Conservation (phyloP, 2,329 filamentous ascomycete species). For the Teratosphaeria epicoccoides region DNA sequence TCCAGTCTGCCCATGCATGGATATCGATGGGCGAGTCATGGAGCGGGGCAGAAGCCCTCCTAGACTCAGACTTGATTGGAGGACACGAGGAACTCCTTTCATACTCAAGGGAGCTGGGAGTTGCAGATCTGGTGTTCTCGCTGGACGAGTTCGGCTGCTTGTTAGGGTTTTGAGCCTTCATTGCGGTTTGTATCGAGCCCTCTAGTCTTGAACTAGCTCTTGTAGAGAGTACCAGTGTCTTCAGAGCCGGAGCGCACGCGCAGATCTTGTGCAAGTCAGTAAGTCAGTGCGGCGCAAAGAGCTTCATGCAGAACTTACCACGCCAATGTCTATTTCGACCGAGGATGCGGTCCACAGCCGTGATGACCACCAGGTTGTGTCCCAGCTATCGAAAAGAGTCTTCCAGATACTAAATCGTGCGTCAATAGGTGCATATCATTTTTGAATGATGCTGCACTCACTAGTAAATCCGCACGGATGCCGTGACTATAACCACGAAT, state of each 20-base stretch:
- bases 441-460: no score
- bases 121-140: neutral
- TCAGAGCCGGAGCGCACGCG: conserved; percentile 3
- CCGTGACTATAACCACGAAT: conserved; percentile 33
- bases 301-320: neutral
- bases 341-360: conserved; percentile 38
- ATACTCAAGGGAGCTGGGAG: neutral
- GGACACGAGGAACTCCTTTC: neutral
- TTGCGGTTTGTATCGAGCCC: neutral
- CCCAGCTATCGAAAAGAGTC: conserved; percentile 31
- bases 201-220: neutral
- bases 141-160: neutral
- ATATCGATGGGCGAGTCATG: neutral
- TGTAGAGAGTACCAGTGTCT: neutral
- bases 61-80: neutral
- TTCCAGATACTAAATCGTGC: neutral
- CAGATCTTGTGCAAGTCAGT: neutral
- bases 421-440: neutral
- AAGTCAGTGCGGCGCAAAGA: neutral
- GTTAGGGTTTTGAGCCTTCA: neutral
- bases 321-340: conserved; percentile 31
- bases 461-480: conserved; percentile 33
- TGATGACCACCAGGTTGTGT: conserved; percentile 37
- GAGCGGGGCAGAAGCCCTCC: neutral
- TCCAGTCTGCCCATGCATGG: neutral